phyloP scores from a whole-genome alignment of 495 filamentous ascomycete genomes.

The Neurospora sp. region DNA sequence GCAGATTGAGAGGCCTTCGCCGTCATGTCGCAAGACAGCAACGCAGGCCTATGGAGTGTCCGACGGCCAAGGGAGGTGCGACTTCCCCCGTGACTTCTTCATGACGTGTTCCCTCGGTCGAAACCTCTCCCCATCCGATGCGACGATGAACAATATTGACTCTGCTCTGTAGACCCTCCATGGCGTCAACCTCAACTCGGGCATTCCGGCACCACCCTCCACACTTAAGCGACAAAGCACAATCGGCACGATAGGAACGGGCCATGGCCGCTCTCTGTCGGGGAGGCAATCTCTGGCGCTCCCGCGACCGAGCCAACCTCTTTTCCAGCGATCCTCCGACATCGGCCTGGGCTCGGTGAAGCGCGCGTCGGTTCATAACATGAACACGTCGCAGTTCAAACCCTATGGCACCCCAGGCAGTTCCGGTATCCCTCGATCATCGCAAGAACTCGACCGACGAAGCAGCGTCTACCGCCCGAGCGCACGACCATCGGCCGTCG shows the following conservation, averaged over 20 bases:
- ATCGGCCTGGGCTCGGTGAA: slow-evolving; percentile 77
- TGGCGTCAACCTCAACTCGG: slow-evolving; percentile 62
- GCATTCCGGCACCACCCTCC: slow-evolving; percentile 87
- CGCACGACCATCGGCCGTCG: slow-evolving; percentile 45
- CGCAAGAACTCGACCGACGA: slow-evolving; percentile 51
- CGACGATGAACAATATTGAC: not conserved
- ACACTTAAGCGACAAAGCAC: slow-evolving; percentile 89
- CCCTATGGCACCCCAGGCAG: slow-evolving; percentile 36
- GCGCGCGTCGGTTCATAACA: slow-evolving; percentile 64
- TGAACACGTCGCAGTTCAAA: slow-evolving; percentile 54
- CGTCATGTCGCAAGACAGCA: slow-evolving; percentile 62
- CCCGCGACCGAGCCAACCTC: slow-evolving; percentile 67
- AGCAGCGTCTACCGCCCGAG: slow-evolving; percentile 70
- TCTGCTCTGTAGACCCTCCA: slow-evolving; percentile 55
- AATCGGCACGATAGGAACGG: slow-evolving; percentile 46
- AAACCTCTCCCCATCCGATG: not conserved
- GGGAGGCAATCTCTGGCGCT: slow-evolving; percentile 78
- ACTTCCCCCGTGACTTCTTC: not conserved
- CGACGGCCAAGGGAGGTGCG: slow-evolving; percentile 64
- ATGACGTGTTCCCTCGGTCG: not conserved
- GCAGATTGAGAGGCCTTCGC: not conserved
- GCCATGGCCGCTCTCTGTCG: slow-evolving; percentile 67
- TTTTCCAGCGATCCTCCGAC: slow-evolving; percentile 77
- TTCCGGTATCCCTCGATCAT: slow-evolving; percentile 17
- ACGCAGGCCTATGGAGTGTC: slow-evolving; percentile 57